These are phyloP conservation scores for Kuraishia ogatae DNA, from an alignment of 805 yeast genomes.

Conservation along the genomic window DNA sequence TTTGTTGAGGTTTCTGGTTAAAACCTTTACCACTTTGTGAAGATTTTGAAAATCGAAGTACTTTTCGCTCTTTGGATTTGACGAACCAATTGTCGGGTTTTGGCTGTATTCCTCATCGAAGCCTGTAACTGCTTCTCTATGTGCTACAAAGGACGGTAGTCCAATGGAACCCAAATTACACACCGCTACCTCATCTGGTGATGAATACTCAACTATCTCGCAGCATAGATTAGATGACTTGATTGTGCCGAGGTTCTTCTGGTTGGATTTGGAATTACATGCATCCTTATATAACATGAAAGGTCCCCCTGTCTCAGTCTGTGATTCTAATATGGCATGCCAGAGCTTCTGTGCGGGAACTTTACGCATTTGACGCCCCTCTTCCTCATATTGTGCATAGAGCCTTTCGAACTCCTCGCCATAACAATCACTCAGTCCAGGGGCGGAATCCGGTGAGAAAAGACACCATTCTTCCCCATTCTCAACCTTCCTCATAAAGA, in stretches of 20 bases:
- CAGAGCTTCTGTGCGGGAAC: constrained; percentile 54
- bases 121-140: neutral
- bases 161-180: constrained; percentile 56
- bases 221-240: constrained; percentile 57
- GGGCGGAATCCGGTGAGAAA: constrained; percentile 52
- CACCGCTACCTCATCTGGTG: constrained; percentile 51
- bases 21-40: constrained; percentile 45
- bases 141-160: constrained; percentile 41
- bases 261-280: constrained; percentile 50
- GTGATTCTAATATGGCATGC: constrained; percentile 53
- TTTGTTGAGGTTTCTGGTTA: constrained; percentile 45
- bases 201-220: constrained; percentile 54
- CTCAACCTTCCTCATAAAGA: constrained; percentile 55
- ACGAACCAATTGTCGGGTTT: too few species aligned
- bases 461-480: constrained; percentile 47
- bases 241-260: constrained; percentile 50
- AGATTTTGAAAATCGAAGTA: constrained; percentile 37
- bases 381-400: constrained; percentile 42
- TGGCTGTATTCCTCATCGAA: neutral
- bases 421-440: constrained; percentile 44
- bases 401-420: constrained; percentile 48
- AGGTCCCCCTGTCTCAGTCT: constrained; percentile 59
- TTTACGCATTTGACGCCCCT: constrained; percentile 38
- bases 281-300: constrained; percentile 59
- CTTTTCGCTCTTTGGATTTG: neutral